Evolutionary conservation across 2,329 filamentous ascomycete genomes (phyloP), one percentile per base, ranked within the genome.

Genomic region (Penicillium sp.): DNA sequence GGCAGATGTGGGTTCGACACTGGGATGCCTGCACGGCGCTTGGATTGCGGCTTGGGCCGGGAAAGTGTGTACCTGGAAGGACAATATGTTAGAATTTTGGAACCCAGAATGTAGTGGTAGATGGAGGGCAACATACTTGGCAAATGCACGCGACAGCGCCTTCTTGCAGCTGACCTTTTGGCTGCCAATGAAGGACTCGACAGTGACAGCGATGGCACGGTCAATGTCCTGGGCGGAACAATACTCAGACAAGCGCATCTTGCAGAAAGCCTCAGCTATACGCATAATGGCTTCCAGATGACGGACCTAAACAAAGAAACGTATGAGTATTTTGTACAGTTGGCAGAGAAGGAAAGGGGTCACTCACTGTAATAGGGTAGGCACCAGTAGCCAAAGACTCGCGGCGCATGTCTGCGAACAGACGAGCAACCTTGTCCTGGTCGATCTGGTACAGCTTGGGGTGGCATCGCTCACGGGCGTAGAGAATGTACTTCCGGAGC

Each of bases 91-190:
- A 67, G 58, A 19, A 38, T 58, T 51, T 33, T 12, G 10, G 35
- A 56, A 53, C 24, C 2, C 4, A n/a, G 6, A 6, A 42, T 9
- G 28, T 10, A 40, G n/a, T 12, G 17, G 33, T 30, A 26, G 8
- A 56, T n/a, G 38, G 42, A 53, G 19, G 55, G 88, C 77, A 1
- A 89, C 91, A 75, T 98, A 99, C 83, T 99, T 99, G 72, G 95
- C 93, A 82, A 99, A 99, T 4, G 95, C 92, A 62, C 95, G 86
- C 0, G 93, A 91, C 49, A 99, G 85, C 17, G 95, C 93, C 84
- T 97, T 97, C 86, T 98, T 99, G 81, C 92, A 95, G 81, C 92
- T 96, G 72, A 98, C 88, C 83, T 99, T 99, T 78, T 99, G 95
- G 71, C 91, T 96, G 64, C 91, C 92, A 47, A 99, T 92, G 74